Evolutionary conservation across 768 basidiomycete species (phyloP), one percentile per base, ranked within the genome.

Genomic region (Auricularia sp.): DNA sequence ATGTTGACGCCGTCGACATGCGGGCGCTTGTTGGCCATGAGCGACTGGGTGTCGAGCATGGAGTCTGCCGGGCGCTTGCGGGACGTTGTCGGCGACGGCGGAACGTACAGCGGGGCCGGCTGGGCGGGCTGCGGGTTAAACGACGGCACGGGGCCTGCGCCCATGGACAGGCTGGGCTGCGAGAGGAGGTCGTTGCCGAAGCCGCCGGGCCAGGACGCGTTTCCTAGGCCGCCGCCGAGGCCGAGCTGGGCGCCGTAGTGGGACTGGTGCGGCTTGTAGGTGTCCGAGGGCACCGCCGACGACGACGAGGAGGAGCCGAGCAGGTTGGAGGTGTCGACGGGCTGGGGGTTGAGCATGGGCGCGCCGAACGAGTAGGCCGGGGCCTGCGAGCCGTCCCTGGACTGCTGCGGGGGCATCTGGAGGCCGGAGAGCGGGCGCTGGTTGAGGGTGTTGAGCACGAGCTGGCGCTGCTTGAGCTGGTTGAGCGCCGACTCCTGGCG

Each of bases 311-410:
- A 51, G 11, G 47, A 29, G 56, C 56, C 56, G 24, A 59, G 56
- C 29, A 59, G 56, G 56, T 59, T 59, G 14, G 56, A 59, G 29
- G 56, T 59, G 56, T 59, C 56, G 29, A 59, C 56, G 5, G 24
- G 56, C 56, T 59, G 56, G 16, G 47, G 16, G 18, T 29, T 29
- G 56, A 14, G 24, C 56, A 33, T 24, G 10, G 24, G 8, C 7
- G 16, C 24, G 56, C 56, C 56, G 56, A 51, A 51, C 6, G 14
- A 18, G 47, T 59, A 59, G 24, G 29, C 10, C 24, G 56, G 4
- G 56, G 24, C 29, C 24, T 14, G 24, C 7, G 24, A 29, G 56
- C 16, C 56, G 56, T 59, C 56, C 4, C 56, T 14, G 24, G 56
- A 59, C 56, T 59, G 56, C 56, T 29, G 56, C 8, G 56, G 56